Base-by-base conservation (phyloP, 2,329 filamentous ascomycete genomes). In the Hypomyces rosellus region DNA sequence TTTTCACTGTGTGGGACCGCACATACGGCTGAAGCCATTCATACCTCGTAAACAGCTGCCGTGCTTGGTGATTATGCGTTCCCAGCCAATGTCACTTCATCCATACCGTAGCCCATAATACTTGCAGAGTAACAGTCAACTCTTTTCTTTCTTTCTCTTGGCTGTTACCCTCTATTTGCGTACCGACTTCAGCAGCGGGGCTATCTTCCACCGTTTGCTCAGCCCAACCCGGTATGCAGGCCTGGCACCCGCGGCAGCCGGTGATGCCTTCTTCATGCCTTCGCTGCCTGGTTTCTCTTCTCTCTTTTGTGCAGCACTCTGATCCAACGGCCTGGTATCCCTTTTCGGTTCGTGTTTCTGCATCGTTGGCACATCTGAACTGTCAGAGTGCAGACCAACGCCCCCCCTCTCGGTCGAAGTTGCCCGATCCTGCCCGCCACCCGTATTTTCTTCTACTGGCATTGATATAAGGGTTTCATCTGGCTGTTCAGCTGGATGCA, bases 171-270 rank as follows among this genome's bases (percentile, higher is more conserved):
- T 48, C 59, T 54, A 63, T 58, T 77, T 78, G 49, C 68, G 71
- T 48, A 78, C 55, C 18, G 68, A 69, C 61, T 79, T 78, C 22
- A 80, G 63, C 48, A 80, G 60, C 25, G 76, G 75, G 34, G 76
- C 74, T 53, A 80, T 78, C 51, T 72, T 68, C 15, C 70, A 70
- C 57, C 63, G 68, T 61, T 71, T 77, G 64, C 76, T 79, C 55
- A 79, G 61, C 3, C 76, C 76, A 48, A 80, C 75, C 14, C 76
- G 69, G 54, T 74, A 76, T 14, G 70, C 55, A 14, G 74, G 73
- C 53, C 72, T 75, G 13, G 59, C 55, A 5, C 50, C 55, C 48
- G 58, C 58, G 13, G 52, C 50, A 39, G 54, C 46, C 46, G 47
- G 39, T 30, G 38, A 45, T 46, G 46, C 48, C 37, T 48, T 58